Base-by-base conservation (phyloP, 306 rosid species). In the Amphicarpaea edgeworthii region DNA sequence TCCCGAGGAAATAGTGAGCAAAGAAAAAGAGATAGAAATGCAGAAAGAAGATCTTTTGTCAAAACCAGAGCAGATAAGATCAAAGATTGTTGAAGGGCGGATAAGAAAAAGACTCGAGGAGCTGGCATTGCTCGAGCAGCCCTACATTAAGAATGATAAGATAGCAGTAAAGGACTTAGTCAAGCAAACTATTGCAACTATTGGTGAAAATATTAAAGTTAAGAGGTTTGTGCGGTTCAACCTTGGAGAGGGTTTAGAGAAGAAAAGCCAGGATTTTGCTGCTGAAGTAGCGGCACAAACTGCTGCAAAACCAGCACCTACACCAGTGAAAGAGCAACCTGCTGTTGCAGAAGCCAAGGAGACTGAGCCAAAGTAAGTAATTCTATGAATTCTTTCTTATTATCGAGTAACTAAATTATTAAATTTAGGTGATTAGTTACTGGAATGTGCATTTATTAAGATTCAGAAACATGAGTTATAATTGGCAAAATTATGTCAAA, bases 211-310 rank as follows among this genome's bases (percentile, higher is more conserved):
- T 78, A 96, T 96, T 32, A 90, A 90, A 85, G 99, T 96, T 49
- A 93, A 86, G 78, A 93, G 99, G 76, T 96, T 93, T 78, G 93
- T 93, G 68, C 85, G 96, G 78, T 96, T 79, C 87, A 96, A 90
- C 80, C 98, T 96, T 54, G 99, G 99, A 62, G 99, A 96, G 77
- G 99, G 99, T 83, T 87, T 96, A 88, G 93, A 92, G 79, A 96
- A 96, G 89, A 91, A 86, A 87, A 96, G 96, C 74, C 98, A 93
- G 82, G 97, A 92, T 82, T 96, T 96, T 82, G 98, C 99, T 65
- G 99, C 98, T 23, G 99, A 96, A 82, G 99, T 96, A 64, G 99
- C 98, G 26, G 99, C 99, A 77, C 99, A 96, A 81, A 96, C 99
- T 67, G 78, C 92, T 6, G 96, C 97, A 63, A 89, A 88, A 84